Conservation (phyloP, 1,284 basidiomycete genomes). For the Grifola frondosa region DNA sequence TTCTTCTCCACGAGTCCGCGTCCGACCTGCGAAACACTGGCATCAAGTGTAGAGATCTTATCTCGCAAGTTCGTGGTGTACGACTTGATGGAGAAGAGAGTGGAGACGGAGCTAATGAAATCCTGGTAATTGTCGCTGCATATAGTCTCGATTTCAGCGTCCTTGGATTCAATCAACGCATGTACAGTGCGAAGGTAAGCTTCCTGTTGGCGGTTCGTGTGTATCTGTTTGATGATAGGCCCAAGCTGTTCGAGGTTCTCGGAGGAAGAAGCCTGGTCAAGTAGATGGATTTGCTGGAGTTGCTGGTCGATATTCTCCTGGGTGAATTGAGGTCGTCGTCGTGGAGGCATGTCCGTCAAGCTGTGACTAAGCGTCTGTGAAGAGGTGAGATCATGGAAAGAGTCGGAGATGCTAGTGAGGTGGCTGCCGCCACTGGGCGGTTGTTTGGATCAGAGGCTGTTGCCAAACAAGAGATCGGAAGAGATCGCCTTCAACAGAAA, state of each 20-base stretch:
- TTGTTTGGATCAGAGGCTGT: no score
- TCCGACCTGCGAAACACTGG: conserved; percentile 76
- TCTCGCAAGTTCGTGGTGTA: conserved; percentile 82
- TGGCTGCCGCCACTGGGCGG: no score
- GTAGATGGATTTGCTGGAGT: conserved; percentile 82
- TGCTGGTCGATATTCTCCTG: conserved; percentile 82
- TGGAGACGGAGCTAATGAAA: conserved; percentile 95
- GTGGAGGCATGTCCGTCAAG: conserved; percentile 60
- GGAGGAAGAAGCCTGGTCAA: conserved; percentile 80
- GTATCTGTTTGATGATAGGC: conserved; percentile 91
- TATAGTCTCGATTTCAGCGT: conserved; percentile 93
- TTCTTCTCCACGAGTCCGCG: conserved; percentile 89
- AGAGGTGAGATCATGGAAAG: background rate
- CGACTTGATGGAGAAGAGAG: conserved; percentile 90
- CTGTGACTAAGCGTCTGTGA: background rate
- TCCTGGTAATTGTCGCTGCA: conserved; percentile 97
- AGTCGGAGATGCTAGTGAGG: no score
- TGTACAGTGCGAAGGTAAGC: conserved; percentile 87
- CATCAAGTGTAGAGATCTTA: conserved; percentile 71
- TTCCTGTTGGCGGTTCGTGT: conserved; percentile 88
- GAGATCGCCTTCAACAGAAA: no score
- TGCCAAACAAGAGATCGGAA: no score
- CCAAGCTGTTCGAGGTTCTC: conserved; percentile 93
- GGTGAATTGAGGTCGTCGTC: conserved; percentile 70
- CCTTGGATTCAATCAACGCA: conserved; percentile 88